Conservation (phyloP, 1,139 yeast genomes). For the Wickerhamomyces sp. region DNA sequence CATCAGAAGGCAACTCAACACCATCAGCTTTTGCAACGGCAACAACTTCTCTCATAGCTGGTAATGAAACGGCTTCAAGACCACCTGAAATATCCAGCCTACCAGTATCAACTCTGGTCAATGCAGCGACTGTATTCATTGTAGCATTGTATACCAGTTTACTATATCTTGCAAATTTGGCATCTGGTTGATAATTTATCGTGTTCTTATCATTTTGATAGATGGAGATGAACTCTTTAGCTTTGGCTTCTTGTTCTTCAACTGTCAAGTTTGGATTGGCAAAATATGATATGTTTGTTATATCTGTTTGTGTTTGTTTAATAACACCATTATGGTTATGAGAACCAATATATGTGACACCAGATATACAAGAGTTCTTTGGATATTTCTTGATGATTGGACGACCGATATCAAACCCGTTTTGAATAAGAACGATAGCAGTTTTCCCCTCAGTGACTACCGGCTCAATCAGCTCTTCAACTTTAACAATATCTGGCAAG, state of each 20-base stretch:
- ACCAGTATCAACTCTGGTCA: constrained; percentile 38
- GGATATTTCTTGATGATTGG: constrained; percentile 44
- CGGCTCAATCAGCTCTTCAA: constrained; percentile 44
- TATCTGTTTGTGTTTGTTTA: constrained; percentile 32
- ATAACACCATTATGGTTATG: constrained; percentile 27
- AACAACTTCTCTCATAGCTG: constrained; percentile 48
- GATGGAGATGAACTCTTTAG: constrained; percentile 35
- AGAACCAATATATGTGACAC: constrained; percentile 43
- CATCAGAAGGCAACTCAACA: constrained; percentile 33
- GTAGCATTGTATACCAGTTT: constrained; percentile 52
- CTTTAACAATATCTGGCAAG: constrained; percentile 42
- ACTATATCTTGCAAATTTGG: constrained; percentile 45
- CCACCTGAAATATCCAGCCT: constrained; percentile 41
- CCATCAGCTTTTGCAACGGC: constrained; percentile 52
- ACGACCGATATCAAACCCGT: constrained; percentile 50
- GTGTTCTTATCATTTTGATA: constrained; percentile 33
- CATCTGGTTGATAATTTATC: constrained; percentile 36
- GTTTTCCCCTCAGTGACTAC: constrained; percentile 34
- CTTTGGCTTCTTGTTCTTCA: constrained; percentile 28
- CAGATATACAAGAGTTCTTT: constrained; percentile 40
- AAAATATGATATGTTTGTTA: constrained; percentile 40
- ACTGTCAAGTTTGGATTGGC: constrained; percentile 24
- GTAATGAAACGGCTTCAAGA: constrained; percentile 37
- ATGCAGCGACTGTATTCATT: constrained; percentile 41
- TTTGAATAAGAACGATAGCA: constrained; percentile 45